Evolutionary conservation across 2,329 filamentous ascomycete species (phyloP).

Genomic region (Pseudogymnoascus sp.): DNA sequence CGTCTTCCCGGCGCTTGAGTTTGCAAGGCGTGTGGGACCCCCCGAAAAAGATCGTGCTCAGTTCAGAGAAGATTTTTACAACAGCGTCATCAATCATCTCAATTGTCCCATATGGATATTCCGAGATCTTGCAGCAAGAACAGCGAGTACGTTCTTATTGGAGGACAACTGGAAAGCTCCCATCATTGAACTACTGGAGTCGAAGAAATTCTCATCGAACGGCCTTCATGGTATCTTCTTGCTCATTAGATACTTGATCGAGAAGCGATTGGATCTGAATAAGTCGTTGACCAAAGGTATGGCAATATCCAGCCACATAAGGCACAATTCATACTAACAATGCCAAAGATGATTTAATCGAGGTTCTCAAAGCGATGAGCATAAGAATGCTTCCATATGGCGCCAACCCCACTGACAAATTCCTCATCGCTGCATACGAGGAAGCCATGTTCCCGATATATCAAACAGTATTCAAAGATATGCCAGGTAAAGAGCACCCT

Average conservation of each 20-base stretch:
- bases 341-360: slow-evolving; percentile 22
- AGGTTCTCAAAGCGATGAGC: not conserved
- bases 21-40: slow-evolving; percentile 63
- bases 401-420: not conserved
- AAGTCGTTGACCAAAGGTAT: slow-evolving; percentile 35
- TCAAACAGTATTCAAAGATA: not conserved
- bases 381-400: not conserved
- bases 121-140: slow-evolving; percentile 69
- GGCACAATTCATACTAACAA: slow-evolving; percentile 14
- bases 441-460: slow-evolving; percentile 27
- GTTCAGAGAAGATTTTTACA: slow-evolving; percentile 45
- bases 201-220: slow-evolving; percentile 36
- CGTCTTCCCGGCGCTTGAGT: slow-evolving; percentile 76
- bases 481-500: not conserved
- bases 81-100: slow-evolving; percentile 53
- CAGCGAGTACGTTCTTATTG: slow-evolving; percentile 55
- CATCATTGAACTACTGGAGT: slow-evolving; percentile 28
- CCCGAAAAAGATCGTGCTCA: slow-evolving; percentile 37
- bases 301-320: not conserved
- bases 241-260: slow-evolving; percentile 47
- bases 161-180: slow-evolving; percentile 39
- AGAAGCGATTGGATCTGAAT: slow-evolving; percentile 42
- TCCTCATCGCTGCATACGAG: slow-evolving; percentile 24
- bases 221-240: slow-evolving; percentile 50
- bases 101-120: slow-evolving; percentile 70